Evolutionary conservation across 371 early-diverging fungal species (phyloP), one percentile per base, ranked within the genome.

Genomic region (Zychaea mexicana): DNA sequence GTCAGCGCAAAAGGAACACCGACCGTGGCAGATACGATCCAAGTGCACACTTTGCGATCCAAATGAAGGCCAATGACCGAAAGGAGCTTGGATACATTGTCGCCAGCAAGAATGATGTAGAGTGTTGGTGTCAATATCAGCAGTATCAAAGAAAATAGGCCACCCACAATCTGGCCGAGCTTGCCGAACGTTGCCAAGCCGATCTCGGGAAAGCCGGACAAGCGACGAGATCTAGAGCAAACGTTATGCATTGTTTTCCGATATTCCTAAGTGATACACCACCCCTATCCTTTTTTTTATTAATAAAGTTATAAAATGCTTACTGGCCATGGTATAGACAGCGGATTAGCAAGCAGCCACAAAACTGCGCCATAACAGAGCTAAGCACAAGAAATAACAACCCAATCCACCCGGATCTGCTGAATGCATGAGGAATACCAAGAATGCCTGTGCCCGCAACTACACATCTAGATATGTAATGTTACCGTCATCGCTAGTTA

Each of bases 381-480:
- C 88, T 85, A 15, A 93, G 75, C 2, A 85, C 64, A 21, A 94
- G 78, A 63, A 92, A 77, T 13, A 84, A 19, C 10, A 90, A 58
- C 10, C 88, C 89, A 12, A 88, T 62, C 95, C 95, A 94, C 8
- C 94, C 94, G 31, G 89, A 85, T 45, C 88, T 83, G 30, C 82
- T 85, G 22, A 94, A 73, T 10, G 92, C 89, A 60, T 85, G 89
- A 9, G 94, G 92, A 15, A 94, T 78, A 59, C 92, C 92, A 19
- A 93, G 81, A 21, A 90, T 84, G 17, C 95, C 95, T 8, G 88
- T 87, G 28, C 94, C 94, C 3, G 92, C 91, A n/a, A 91, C 85
- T 2, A 92, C 89, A 71, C 92, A 88, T 2, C 71, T 71, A 22
- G 26, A 15, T 33, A 12, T 42, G 8, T 6, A 54, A 17, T 22